These are phyloP conservation scores for Penicillium arizonense DNA, from an alignment of 495 filamentous ascomycete genomes.

Conservation along the genomic window DNA sequence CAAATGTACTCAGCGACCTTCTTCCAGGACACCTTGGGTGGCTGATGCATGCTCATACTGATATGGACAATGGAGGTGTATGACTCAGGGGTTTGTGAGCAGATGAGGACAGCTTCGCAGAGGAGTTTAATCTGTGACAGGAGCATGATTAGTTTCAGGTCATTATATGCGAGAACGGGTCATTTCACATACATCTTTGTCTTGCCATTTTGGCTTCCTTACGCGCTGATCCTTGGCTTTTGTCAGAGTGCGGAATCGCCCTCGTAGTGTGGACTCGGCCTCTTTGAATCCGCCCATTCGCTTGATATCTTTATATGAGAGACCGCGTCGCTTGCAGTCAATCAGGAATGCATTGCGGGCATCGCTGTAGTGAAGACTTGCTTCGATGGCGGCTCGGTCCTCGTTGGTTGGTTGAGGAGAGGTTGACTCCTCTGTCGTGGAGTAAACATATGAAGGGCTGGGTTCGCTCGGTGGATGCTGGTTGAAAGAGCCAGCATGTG, in stretches of 20 bases:
- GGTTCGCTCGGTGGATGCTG: neutral
- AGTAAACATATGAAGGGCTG: neutral
- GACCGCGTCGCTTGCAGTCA: conserved; percentile 57
- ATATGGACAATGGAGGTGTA: neutral
- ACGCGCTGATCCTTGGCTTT: conserved; percentile 73
- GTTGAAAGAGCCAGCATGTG: neutral
- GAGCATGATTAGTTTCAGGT: conserved; percentile 11
- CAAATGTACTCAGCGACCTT: conserved; percentile 71
- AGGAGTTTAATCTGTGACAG: conserved; percentile 32
- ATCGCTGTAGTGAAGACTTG: conserved; percentile 18
- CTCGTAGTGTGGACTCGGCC: conserved; percentile 85
- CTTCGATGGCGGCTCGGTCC: neutral
- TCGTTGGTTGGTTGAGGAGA: neutral
- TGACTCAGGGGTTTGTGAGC: conserved; percentile 17
- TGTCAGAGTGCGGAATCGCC: conserved; percentile 74
- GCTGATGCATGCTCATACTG: conserved; percentile 4
- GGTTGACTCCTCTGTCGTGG: neutral
- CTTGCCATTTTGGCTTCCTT: conserved; percentile 74
- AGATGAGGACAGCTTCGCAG: conserved; percentile 36
- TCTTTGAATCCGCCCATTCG: conserved; percentile 62
- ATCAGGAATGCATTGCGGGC: conserved; percentile 65
- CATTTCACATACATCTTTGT: conserved; percentile 66
- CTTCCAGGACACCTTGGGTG: conserved; percentile 76
- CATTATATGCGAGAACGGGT: neutral
- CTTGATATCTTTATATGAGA: conserved; percentile 81